Percentiles rank a stretch among this genome's conserved stretches.
Evolutionary conservation across 75 land plant species (phyloP).

Genomic region (Selaginella tamariscina): DNA sequence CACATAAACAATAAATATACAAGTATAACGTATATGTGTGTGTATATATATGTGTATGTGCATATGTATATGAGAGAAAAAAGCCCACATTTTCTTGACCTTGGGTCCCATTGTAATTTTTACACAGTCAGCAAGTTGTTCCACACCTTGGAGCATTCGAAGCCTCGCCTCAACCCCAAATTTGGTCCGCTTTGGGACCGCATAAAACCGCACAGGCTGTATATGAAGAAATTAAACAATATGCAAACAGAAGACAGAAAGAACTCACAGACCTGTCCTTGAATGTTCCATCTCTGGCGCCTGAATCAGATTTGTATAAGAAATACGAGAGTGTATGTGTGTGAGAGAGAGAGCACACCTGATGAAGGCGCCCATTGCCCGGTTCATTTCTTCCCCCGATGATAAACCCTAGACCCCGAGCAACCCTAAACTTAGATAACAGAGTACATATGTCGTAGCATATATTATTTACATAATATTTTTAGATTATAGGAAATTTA

Average conservation of each 20-base stretch:
- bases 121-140: conserved; percentile 85
- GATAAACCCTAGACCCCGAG: not conserved
- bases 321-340: too few relatives aligned
- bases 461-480: too few relatives aligned
- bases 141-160: conserved; percentile 79
- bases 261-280: not conserved
- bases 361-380: not conserved
- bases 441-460: too few relatives aligned
- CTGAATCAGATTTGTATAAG: too few relatives aligned
- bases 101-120: conserved; percentile 90
- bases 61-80: not conserved
- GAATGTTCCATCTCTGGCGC: not conserved
- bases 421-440: too few relatives aligned
- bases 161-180: conserved; percentile 80
- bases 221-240: not conserved
- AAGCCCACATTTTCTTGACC: conserved; percentile 23
- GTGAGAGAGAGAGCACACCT: too few relatives aligned
- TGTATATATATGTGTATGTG: too few relatives aligned
- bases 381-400: too few relatives aligned
- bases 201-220: too few relatives aligned
- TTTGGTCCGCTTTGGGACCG: conserved; percentile 53
- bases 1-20: not conserved
- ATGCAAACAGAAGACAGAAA: not conserved
- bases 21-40: not conserved
- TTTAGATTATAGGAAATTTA: too few relatives aligned